Conservation (phyloP, 139 green algal species). For the Astrephomene gubernaculifera region DNA sequence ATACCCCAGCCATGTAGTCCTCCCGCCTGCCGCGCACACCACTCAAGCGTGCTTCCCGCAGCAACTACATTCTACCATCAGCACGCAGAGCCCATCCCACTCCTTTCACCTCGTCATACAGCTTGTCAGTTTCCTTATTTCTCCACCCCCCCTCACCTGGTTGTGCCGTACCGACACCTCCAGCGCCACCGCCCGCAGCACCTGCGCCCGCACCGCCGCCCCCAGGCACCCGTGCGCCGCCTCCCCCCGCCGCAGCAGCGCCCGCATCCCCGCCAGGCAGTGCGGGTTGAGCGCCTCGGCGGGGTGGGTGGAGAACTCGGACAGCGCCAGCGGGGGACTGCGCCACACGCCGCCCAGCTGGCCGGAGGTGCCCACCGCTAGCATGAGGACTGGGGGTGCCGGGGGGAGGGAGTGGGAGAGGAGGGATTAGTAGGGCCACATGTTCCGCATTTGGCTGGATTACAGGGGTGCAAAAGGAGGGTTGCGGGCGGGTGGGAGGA, state of each 20-base stretch:
- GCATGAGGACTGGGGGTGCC: slow-evolving; percentile 38
- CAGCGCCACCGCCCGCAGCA: slow-evolving; percentile 28
- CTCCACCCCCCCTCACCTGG: background rate
- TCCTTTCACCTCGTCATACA: too few species aligned
- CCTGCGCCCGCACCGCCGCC: slow-evolving; percentile 45
- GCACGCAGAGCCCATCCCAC: too few species aligned
- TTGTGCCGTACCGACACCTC: slow-evolving; percentile 44
- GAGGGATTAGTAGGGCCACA: too few species aligned
- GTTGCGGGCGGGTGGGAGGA: background rate
- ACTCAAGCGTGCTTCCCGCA: too few species aligned
- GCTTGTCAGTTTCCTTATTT: background rate
- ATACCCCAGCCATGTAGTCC: too few species aligned
- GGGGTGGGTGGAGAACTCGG: slow-evolving; percentile 56
- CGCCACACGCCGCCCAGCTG: slow-evolving; percentile 59
- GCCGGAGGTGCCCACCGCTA: slow-evolving; percentile 45
- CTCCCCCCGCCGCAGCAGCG: slow-evolving; percentile 36
- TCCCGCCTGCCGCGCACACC: too few species aligned
- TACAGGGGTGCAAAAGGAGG: background rate
- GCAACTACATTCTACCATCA: too few species aligned
- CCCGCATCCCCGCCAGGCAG: slow-evolving; percentile 34
- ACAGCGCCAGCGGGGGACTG: slow-evolving; percentile 52
- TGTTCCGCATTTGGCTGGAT: background rate
- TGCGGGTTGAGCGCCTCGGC: slow-evolving; percentile 47
- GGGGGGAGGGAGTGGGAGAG: background rate
- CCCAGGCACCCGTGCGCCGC: slow-evolving; percentile 3